phyloP scores from a whole-genome alignment of 176 grass and related monocot species.

The Eleusine coracana region DNA sequence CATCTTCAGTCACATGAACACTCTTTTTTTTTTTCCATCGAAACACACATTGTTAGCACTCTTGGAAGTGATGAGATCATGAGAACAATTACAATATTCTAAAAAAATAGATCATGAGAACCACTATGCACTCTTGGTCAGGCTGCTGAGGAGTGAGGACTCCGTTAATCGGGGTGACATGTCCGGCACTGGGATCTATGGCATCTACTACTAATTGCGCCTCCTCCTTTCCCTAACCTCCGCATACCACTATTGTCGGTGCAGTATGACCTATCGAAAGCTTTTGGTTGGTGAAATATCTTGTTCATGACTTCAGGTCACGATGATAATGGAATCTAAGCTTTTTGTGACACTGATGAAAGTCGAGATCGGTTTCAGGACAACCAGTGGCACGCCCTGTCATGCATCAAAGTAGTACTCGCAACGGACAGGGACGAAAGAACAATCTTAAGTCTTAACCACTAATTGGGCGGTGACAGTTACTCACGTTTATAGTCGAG shows the following conservation, averaged over 20 bases:
- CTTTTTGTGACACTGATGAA: not conserved
- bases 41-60: too few species aligned
- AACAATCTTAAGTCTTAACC: not conserved
- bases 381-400: not conserved
- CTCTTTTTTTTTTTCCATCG: too few species aligned
- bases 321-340: not conserved
- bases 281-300: conserved; percentile 49
- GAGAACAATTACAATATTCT: not conserved
- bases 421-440: conserved; percentile 26
- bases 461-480: not conserved
- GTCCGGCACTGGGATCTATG: not conserved
- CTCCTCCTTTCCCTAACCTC: conserved; percentile 19
- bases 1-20: not conserved
- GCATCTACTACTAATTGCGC: not conserved
- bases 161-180: not conserved
- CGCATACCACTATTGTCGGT: conserved; percentile 27
- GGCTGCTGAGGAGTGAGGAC: not conserved
- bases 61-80: not conserved
- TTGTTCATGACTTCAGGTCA: conserved; percentile 11
- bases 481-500: not conserved
- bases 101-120: not conserved
- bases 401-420: not conserved
- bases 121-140: too few species aligned
- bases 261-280: conserved; percentile 26
- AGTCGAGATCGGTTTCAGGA: not conserved